These are phyloP conservation scores for Ceratobasidium papillatum DNA, from an alignment of 1,284 basidiomycete genomes.

Conservation along the genomic window DNA sequence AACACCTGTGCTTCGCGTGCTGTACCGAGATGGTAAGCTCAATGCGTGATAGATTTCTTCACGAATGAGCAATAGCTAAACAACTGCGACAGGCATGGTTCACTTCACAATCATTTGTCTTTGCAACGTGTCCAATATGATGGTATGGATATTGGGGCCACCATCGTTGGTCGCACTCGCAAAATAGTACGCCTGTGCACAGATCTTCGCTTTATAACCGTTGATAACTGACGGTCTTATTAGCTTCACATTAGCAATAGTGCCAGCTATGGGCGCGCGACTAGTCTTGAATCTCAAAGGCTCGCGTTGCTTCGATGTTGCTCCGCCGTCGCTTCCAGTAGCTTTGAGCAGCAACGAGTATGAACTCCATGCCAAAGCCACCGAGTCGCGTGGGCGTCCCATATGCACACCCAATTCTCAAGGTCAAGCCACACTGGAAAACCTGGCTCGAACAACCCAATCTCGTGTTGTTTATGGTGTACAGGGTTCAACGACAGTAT, in stretches of 20 bases:
- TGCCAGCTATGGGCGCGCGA: slow-evolving; percentile 33
- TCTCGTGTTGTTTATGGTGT: too few species aligned
- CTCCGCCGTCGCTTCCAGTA: neutral
- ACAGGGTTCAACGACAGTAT: too few species aligned
- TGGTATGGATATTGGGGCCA: slow-evolving; percentile 16
- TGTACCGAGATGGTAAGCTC: slow-evolving; percentile 42
- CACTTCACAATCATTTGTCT: slow-evolving; percentile 37
- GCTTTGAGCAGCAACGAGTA: neutral
- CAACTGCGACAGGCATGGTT: slow-evolving; percentile 18
- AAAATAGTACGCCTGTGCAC: slow-evolving; percentile 22
- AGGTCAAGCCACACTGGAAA: neutral
- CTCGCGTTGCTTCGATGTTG: neutral
- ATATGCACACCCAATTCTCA: neutral
- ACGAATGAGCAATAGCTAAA: neutral
- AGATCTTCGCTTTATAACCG: neutral
- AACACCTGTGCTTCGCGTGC: slow-evolving; percentile 23
- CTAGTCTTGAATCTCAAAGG: slow-evolving; percentile 40
- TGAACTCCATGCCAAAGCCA: neutral
- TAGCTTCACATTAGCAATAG: slow-evolving; percentile 37
- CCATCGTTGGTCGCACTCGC: slow-evolving; percentile 14
- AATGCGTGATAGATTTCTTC: neutral
- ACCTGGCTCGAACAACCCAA: neutral
- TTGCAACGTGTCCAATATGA: slow-evolving; percentile 23
- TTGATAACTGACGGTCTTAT: neutral
- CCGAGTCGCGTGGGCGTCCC: neutral